Percentiles rank a stretch among this genome's conserved stretches.
Evolutionary conservation across 1,139 yeast species (phyloP).

Genomic region (Yamadazyma buinensis): DNA sequence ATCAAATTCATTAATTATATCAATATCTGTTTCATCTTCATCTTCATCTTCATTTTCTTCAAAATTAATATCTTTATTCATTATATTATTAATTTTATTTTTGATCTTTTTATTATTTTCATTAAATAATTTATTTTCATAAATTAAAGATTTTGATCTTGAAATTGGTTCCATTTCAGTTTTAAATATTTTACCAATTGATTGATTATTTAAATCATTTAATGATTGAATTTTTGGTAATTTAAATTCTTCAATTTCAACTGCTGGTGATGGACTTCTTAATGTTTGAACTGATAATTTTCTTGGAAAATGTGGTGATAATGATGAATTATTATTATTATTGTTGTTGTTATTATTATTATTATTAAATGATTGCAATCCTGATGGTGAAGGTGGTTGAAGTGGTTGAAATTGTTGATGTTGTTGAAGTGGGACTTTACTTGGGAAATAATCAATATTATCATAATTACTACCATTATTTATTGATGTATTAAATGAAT

Average conservation of each 20-base stretch:
- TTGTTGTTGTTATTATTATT: too few relatives aligned
- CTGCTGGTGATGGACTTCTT: conserved; percentile 46
- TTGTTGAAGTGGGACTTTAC: too few relatives aligned
- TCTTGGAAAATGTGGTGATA: conserved; percentile 9
- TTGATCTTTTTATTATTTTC: conserved; percentile 20
- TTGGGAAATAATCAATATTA: conserved; percentile 13
- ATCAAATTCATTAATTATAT: conserved; percentile 3
- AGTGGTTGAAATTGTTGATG: too few relatives aligned
- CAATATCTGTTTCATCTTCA: conserved; percentile 10
- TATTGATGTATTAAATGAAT: conserved; percentile 20
- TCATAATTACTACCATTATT: conserved; percentile 9
- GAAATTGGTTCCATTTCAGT: conserved; percentile 9
- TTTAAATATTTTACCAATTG: conserved; percentile 4
- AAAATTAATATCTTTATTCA: conserved; percentile 16
- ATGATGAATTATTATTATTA: conserved; percentile 4
- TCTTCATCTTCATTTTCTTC: conserved; percentile 14
- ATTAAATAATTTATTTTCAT: background rate
- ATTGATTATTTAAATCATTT: conserved; percentile 25
- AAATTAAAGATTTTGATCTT: conserved; percentile 12
- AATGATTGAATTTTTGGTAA: conserved; percentile 36
- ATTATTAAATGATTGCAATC: too few relatives aligned
- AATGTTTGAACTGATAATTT: conserved; percentile 29
- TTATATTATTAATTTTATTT: conserved; percentile 25
- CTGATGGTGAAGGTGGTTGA: too few relatives aligned
- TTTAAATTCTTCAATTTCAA: conserved; percentile 41